Conservation (phyloP, 1,139 yeast species). For the Yamadazyma triangularis region DNA sequence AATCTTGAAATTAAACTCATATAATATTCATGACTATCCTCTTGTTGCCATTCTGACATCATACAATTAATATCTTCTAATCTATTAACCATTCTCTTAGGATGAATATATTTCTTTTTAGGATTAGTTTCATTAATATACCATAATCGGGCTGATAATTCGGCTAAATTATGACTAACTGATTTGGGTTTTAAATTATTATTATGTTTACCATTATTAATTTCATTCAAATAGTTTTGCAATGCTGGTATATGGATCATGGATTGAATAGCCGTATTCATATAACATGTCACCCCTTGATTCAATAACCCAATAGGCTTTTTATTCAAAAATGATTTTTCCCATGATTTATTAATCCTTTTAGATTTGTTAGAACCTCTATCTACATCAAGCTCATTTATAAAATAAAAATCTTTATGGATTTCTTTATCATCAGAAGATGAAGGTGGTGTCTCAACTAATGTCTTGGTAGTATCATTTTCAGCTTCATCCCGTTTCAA, state of each 20-base stretch:
- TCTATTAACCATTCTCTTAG: constrained; percentile 66
- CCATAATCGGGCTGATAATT: constrained; percentile 67
- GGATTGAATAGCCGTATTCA: constrained; percentile 92
- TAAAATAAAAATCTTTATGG: constrained; percentile 40
- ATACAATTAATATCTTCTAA: constrained; percentile 85
- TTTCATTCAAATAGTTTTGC: constrained; percentile 73
- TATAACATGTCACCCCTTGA: constrained; percentile 94
- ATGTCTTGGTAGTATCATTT: constrained; percentile 8
- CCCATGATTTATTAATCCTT: constrained; percentile 62
- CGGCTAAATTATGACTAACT: constrained; percentile 71
- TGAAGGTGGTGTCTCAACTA: constrained; percentile 37
- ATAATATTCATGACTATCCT: constrained; percentile 94
- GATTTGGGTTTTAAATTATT: constrained; percentile 48
- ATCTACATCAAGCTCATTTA: constrained; percentile 50
- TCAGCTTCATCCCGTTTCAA: constrained; percentile 27
- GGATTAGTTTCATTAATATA: constrained; percentile 29
- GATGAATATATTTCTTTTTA: constrained; percentile 51
- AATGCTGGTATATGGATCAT: constrained; percentile 87
- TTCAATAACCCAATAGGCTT: constrained; percentile 77
- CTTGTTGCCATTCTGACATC: constrained; percentile 98
- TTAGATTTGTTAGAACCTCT: constrained; percentile 55
- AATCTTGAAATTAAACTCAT: constrained; percentile 85
- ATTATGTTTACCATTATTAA: constrained; percentile 48
- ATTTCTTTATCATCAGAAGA: constrained; percentile 32
- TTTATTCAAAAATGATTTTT: constrained; percentile 30